Conservation (phyloP, 768 basidiomycete species). For the Tephrocybe sp. region DNA sequence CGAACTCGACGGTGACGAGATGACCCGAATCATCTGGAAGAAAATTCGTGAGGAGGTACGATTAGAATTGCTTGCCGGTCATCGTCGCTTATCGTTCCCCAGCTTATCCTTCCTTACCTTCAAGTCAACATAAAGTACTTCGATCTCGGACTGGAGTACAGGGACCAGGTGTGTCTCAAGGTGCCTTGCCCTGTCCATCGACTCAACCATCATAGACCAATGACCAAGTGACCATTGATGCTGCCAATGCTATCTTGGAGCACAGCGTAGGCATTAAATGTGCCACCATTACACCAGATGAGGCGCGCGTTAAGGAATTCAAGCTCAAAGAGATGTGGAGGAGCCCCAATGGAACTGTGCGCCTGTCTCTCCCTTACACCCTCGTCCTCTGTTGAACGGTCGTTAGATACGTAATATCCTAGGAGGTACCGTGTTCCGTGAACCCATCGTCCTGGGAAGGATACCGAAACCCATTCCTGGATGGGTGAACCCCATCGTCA, state of each 20-base stretch:
- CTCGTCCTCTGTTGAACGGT: neutral
- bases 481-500: conserved; percentile 95
- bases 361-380: conserved; percentile 24
- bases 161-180: conserved; percentile 66
- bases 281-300: conserved; percentile 98
- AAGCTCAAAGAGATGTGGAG: conserved; percentile 99
- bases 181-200: neutral
- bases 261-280: conserved; percentile 99
- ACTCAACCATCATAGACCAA: conserved; percentile 59
- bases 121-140: conserved; percentile 98
- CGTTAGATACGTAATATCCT: conserved; percentile 92
- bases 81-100: conserved; percentile 3
- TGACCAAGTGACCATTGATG: conserved; percentile 90
- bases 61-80: neutral
- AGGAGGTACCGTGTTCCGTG: conserved; percentile 97
- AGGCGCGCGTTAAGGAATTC: conserved; percentile 94
- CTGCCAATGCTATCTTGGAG: conserved; percentile 91
- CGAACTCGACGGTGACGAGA: conserved; percentile 97
- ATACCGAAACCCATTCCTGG: conserved; percentile 95
- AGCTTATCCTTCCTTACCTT: conserved; percentile 96
- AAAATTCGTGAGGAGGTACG: conserved; percentile 90
- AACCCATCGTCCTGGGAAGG: conserved; percentile 89
- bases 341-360: conserved; percentile 91
- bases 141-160: conserved; percentile 93
- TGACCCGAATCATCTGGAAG: conserved; percentile 99